Percentiles rank a stretch among this genome's conserved stretches.
Evolutionary conservation across 768 basidiomycete species (phyloP).

Genomic region (Tylopilus subfusipes): DNA sequence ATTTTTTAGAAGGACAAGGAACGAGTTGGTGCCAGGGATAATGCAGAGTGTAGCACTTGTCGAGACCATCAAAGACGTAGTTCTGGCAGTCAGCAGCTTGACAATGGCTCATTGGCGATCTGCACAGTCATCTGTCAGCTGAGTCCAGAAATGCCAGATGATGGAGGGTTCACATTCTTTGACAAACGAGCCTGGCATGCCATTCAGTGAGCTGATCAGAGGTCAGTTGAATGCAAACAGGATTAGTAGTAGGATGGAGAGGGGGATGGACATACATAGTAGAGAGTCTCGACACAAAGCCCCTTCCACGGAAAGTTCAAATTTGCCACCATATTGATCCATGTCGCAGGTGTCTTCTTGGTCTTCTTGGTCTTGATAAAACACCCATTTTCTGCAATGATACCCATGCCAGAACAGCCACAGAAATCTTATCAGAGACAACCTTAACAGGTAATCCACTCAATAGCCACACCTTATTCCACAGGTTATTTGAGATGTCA

Average conservation of each 20-base stretch:
- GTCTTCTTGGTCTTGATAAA: constrained; percentile 59
- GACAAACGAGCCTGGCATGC: constrained; percentile 81
- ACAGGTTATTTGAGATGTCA: constrained; percentile 57
- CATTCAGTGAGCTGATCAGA: constrained; percentile 79
- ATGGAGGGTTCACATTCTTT: constrained; percentile 81
- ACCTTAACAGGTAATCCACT: constrained; percentile 68
- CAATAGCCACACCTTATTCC: constrained; percentile 79
- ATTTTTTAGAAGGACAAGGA: constrained; percentile 65
- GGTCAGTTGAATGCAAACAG: background rate
- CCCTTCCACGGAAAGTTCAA: constrained; percentile 80
- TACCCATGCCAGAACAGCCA: constrained; percentile 65
- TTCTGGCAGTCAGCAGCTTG: constrained; percentile 92
- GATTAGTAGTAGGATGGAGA: background rate
- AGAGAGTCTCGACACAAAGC: constrained; percentile 75
- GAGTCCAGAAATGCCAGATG: constrained; percentile 84
- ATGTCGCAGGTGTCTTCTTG: constrained; percentile 37
- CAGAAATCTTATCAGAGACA: constrained; percentile 60
- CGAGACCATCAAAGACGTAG: constrained; percentile 85
- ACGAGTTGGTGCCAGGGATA: constrained; percentile 74
- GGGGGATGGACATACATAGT: constrained; percentile 62
- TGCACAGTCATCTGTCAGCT: constrained; percentile 39
- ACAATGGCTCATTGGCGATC: constrained; percentile 80
- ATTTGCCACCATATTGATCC: constrained; percentile 80
- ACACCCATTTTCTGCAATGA: constrained; percentile 89
- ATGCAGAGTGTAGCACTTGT: constrained; percentile 81